Evolutionary conservation across 257 asterid genomes (phyloP), one percentile per base, ranked within the genome.

Genomic region (Fraxinus excelsior): DNA sequence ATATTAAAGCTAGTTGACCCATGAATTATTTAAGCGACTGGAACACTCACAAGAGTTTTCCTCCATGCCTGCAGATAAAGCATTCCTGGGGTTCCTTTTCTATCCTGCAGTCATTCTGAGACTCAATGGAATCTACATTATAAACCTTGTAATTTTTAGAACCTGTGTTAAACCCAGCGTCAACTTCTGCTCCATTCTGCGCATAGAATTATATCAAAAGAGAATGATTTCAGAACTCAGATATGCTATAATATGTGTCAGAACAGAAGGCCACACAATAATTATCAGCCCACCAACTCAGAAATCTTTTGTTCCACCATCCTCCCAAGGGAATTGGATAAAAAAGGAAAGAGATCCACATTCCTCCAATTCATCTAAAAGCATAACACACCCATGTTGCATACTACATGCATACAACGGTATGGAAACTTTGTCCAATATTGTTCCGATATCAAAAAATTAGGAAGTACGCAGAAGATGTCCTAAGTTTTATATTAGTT

Each of bases 1-100:
- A 14, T 3, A 44, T 44, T 10, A 44, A 14, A 44, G 13, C n/a
- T 44, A 44, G n/a, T 44, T 44, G 53, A 11, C n/a, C 19, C 53
- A 44, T 32, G 35, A 32, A 32, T 32, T 32, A 3, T 4, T 32
- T 32, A 32, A 32, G 0, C 4, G 5, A 44, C 5, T 44, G 5
- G 18, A 44, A 44, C 13, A 83, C 86, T 83, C 73, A 83, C 73
- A 83, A 46, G 78, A 79, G 80, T 69, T 73, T 29, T 83, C 84
- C 82, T 32, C 74, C 80, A 31, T 37, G 23, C 16, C 74, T 62
- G 70, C 82, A 80, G 66, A 23, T 37, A 4, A 60, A 7, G 37
- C 86, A 76, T 65, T 37, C 68, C 74, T 35, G 60, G 10, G 25
- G 51, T 67, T 68, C 84, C 35, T 71, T 67, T 73, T 42, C 83